These are phyloP conservation scores for Dioszegia hungarica DNA, from an alignment of 768 basidiomycete species.

Conservation along the genomic window DNA sequence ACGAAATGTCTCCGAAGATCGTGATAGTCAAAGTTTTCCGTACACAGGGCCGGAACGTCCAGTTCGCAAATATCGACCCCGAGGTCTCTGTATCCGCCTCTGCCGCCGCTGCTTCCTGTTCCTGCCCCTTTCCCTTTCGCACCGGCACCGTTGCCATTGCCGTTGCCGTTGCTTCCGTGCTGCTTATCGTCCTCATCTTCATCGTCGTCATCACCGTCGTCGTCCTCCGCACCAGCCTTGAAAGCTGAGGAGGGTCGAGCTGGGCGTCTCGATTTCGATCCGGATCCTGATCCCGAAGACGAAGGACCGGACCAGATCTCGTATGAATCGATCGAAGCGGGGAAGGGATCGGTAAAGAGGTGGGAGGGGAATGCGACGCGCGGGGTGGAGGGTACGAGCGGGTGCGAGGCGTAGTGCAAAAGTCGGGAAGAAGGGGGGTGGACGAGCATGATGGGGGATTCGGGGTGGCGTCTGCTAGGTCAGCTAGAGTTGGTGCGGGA, in stretches of 20 bases:
- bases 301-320: conserved; percentile 76
- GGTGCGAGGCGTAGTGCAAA: conserved; percentile 33
- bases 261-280: too few species aligned
- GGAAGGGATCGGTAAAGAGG: conserved; percentile 68
- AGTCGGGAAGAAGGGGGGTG: conserved; percentile 42
- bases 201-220: too few species aligned
- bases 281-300: too few species aligned
- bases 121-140: too few species aligned
- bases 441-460: conserved; percentile 52
- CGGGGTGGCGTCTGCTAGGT: conserved; percentile 56
- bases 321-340: conserved; percentile 56
- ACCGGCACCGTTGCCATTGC: too few species aligned
- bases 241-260: too few species aligned
- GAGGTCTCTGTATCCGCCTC: conserved; percentile 44
- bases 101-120: too few species aligned
- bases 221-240: too few species aligned
- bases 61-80: conserved; percentile 48
- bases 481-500: background rate
- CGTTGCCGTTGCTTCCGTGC: too few species aligned
- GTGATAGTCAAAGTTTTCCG: conserved; percentile 96
- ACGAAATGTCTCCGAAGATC: conserved; percentile 90
- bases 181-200: too few species aligned
- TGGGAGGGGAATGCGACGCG: conserved; percentile 33
- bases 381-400: conserved; percentile 25
- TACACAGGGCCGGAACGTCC: conserved; percentile 90